phyloP scores from a whole-genome alignment of 1,139 yeast genomes.

The Tardiomyces blankii region DNA sequence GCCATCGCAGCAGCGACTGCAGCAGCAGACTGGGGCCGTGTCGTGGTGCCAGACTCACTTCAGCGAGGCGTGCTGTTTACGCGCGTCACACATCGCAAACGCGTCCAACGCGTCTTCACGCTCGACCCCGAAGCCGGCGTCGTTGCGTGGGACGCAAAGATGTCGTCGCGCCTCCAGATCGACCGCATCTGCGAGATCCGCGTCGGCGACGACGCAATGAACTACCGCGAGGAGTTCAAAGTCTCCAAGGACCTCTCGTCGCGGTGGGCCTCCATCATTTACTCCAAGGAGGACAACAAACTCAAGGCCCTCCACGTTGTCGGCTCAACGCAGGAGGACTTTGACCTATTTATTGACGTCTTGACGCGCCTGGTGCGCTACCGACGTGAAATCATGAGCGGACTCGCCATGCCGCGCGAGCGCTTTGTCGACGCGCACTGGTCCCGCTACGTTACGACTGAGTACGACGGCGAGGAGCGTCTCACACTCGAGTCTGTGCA shows the following conservation, averaged over 20 bases:
- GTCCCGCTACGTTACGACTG: slow-evolving; percentile 36
- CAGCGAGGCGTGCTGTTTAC: slow-evolving; percentile 34
- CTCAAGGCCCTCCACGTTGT: slow-evolving; percentile 64
- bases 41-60: slow-evolving; percentile 25
- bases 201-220: slow-evolving; percentile 58
- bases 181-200: slow-evolving; percentile 65
- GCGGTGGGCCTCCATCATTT: slow-evolving; percentile 75
- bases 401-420: slow-evolving; percentile 43
- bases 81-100: slow-evolving; percentile 60
- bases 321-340: slow-evolving; percentile 54
- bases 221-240: slow-evolving; percentile 75
- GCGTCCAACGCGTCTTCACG: slow-evolving; percentile 39
- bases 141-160: slow-evolving; percentile 42
- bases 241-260: slow-evolving; percentile 53
- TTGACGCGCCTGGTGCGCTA: slow-evolving; percentile 35
- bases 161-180: slow-evolving; percentile 42
- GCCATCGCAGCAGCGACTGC: too few species aligned
- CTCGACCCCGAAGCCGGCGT: slow-evolving; percentile 35
- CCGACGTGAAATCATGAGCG: slow-evolving; percentile 42
- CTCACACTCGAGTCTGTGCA: slow-evolving; percentile 61
- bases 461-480: slow-evolving; percentile 28
- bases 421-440: slow-evolving; percentile 46
- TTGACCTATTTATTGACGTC: slow-evolving; percentile 40
- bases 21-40: background rate
- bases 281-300: slow-evolving; percentile 38